Conservation (phyloP, 805 yeast species). For the Kazachstania africana region DNA sequence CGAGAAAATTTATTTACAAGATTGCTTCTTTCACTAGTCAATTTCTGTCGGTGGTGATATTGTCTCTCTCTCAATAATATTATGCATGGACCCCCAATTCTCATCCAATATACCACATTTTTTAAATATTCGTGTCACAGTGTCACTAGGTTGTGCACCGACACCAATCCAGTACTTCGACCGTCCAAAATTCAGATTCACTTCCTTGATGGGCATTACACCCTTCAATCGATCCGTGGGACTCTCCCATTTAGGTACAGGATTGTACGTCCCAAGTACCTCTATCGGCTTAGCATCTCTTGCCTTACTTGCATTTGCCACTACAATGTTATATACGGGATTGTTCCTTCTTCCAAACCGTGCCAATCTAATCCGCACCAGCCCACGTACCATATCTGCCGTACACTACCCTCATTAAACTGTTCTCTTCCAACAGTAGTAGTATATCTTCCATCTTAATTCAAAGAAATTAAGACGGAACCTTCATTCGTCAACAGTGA, state of each 20-base stretch:
- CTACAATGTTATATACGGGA: slow-evolving; percentile 89
- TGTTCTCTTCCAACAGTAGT: too few species aligned
- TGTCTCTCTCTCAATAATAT: slow-evolving; percentile 7
- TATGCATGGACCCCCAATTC: slow-evolving; percentile 3
- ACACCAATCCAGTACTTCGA: slow-evolving; percentile 95
- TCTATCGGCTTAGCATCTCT: slow-evolving; percentile 84
- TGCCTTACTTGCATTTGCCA: slow-evolving; percentile 63
- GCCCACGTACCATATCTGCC: slow-evolving; percentile 34
- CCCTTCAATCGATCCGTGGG: slow-evolving; percentile 44
- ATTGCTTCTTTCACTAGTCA: too few species aligned
- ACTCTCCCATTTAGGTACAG: slow-evolving; percentile 60
- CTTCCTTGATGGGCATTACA: slow-evolving; percentile 57
- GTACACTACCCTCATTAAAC: not conserved
- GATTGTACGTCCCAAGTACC: slow-evolving; percentile 89
- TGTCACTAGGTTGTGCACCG: slow-evolving; percentile 87
- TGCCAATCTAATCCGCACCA: slow-evolving; percentile 80
- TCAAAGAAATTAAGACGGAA: too few species aligned
- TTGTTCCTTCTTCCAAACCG: slow-evolving; percentile 82
- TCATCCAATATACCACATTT: slow-evolving; percentile 50
- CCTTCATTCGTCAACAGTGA: too few species aligned
- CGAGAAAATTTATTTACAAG: too few species aligned
- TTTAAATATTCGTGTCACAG: slow-evolving; percentile 64
- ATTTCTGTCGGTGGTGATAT: too few species aligned
- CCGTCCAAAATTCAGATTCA: slow-evolving; percentile 74
- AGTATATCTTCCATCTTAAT: too few species aligned